Evolutionary conservation across 2,329 filamentous ascomycete species (phyloP).

Genomic region (Cladosporium oxysporum): DNA sequence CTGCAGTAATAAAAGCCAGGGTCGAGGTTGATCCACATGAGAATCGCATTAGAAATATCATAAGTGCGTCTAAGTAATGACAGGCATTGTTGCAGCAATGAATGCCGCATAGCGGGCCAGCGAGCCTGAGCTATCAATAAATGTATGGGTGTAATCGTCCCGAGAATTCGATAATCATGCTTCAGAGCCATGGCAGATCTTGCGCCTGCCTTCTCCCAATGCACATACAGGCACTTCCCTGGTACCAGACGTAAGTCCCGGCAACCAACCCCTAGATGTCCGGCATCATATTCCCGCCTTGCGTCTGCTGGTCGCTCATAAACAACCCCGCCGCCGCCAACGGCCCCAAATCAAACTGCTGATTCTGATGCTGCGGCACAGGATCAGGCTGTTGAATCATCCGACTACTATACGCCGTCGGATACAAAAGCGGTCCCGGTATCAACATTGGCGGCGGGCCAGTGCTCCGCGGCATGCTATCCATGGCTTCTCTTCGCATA

Average conservation of each 20-base stretch:
- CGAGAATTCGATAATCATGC: not conserved
- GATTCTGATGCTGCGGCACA: not conserved
- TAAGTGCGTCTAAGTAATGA: not conserved
- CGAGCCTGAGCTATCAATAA: not conserved
- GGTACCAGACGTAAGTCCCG: not conserved
- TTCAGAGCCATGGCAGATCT: not conserved
- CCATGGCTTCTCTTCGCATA: slow-evolving; percentile 26
- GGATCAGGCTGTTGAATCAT: slow-evolving; percentile 31
- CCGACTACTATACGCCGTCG: slow-evolving; percentile 42
- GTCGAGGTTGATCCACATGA: not conserved
- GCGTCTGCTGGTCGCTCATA: slow-evolving; percentile 5
- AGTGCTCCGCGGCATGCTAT: not conserved
- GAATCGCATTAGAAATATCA: not conserved
- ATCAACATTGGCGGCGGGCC: slow-evolving; percentile 27
- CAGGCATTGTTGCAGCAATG: not conserved
- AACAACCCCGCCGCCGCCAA: slow-evolving; percentile 3
- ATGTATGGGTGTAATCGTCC: not conserved
- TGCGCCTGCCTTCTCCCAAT: not conserved
- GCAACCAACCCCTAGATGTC: not conserved
- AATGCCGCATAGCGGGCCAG: not conserved
- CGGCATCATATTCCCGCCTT: not conserved
- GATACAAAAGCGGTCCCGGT: slow-evolving; percentile 43
- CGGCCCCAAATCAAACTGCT: slow-evolving; percentile 2
- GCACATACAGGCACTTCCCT: not conserved
- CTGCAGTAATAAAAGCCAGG: not conserved